Percentiles rank a stretch among this genome's conserved stretches.
phyloP scores from a whole-genome alignment of 164 flowering plant species.

The Nymphaea thermarum region DNA sequence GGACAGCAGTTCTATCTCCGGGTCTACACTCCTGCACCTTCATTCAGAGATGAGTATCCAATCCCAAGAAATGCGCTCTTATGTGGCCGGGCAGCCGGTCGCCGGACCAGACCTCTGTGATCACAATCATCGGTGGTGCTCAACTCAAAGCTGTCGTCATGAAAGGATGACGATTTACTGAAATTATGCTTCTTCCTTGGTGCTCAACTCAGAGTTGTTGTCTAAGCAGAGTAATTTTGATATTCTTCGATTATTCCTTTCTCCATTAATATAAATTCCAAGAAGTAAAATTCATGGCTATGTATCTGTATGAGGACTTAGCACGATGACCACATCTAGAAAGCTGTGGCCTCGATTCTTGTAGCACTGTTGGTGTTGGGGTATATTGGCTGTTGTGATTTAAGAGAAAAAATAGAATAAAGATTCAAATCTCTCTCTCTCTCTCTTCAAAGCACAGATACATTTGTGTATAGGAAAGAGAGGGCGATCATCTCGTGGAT shows the following conservation, averaged over 20 bases:
- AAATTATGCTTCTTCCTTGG: neutral
- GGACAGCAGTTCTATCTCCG: slow-evolving; percentile 94
- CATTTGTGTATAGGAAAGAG: no score
- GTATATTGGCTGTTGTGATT: neutral
- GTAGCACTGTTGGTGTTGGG: neutral
- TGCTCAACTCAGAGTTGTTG: neutral
- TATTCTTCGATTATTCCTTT: no score
- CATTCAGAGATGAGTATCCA: slow-evolving; percentile 79
- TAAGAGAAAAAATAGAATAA: no score
- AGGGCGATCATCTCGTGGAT: no score
- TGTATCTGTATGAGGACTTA: neutral
- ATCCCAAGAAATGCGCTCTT: slow-evolving; percentile 71
- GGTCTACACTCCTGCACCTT: slow-evolving; percentile 54
- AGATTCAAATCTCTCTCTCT: neutral
- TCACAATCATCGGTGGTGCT: neutral
- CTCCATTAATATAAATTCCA: neutral
- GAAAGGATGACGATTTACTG: slow-evolving; percentile 19
- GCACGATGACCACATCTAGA: neutral
- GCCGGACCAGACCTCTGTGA: slow-evolving; percentile 22
- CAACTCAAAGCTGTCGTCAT: slow-evolving; percentile 10
- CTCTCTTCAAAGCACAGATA: neutral
- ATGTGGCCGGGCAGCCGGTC: slow-evolving; percentile 73
- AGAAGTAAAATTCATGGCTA: neutral
- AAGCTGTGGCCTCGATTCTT: neutral
- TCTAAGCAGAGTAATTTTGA: neutral